Evolutionary conservation across 768 basidiomycete genomes (phyloP), one percentile per base, ranked within the genome.

Genomic region (Heimioporus sp.): DNA sequence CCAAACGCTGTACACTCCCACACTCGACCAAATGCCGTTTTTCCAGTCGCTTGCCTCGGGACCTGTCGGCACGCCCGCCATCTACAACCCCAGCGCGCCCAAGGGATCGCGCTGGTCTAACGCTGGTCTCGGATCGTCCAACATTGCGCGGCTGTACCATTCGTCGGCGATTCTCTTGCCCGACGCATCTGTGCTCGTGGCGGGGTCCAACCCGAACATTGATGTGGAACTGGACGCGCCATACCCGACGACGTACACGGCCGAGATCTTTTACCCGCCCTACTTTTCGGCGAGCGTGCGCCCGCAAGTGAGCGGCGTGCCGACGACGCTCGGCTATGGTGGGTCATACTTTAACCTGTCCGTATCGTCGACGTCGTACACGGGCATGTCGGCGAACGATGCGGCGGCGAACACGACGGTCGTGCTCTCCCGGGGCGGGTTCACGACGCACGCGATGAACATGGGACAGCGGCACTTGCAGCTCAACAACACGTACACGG

Each of bases 141-240:
- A 58, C 13, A 86, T 94, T 53, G 76, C 93, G 41, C 79, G 94
- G 48, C 69, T 98, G 63, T 98, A 98, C 71, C 96, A 98, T 72
- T 96, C 93, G 0, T 81, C 82, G 0, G 94, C 92, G 10, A 79
- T 95, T n/a, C 80, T 98, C 21, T 81, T 98, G 15, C 87, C 92
- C 10, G 93, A 90, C 53, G 90, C 82, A 1, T 90, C 89, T 3
- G 85, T 98, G 35, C 68, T 97, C 44, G 80, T 96, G 57, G 92
- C 91, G 30, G 96, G 96, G 8, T 92, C 91, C 31, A 98, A 98
- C 72, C 94, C 95, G 1, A 95, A 95, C 63, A 76, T 88, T 32
- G 94, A 98, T 60, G 86, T 87, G 54, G 85, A 87, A 60, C 54
- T 73, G 32, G 68, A 73, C n/a, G 78, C 80, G 10, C 36, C 76